Conservation (phyloP, 2,329 filamentous ascomycete species). For the Ramularia endophylla region DNA sequence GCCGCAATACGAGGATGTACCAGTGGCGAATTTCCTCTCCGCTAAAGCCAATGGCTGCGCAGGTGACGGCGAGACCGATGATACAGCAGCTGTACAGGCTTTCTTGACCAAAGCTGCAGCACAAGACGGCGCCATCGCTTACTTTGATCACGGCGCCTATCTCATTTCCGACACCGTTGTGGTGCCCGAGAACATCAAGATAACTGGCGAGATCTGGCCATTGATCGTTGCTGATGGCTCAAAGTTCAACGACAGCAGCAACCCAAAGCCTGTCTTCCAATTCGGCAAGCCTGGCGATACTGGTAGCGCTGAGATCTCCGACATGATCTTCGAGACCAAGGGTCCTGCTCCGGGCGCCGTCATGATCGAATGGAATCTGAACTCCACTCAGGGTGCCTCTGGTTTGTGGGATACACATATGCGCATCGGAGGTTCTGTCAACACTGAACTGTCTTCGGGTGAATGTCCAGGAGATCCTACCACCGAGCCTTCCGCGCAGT, state of each 20-base stretch:
- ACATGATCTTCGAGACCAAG: slow-evolving; percentile 77
- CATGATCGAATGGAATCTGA: slow-evolving; percentile 86
- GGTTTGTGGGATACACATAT: slow-evolving; percentile 97
- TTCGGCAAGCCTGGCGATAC: slow-evolving; percentile 64
- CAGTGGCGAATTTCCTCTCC: slow-evolving; percentile 68
- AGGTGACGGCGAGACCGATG: slow-evolving; percentile 82
- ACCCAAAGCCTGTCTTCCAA: slow-evolving; percentile 80
- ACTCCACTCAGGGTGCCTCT: slow-evolving; percentile 58
- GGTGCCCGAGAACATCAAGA: slow-evolving; percentile 59
- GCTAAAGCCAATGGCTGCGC: slow-evolving; percentile 75
- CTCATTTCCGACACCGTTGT: slow-evolving; percentile 55
- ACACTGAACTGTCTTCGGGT: slow-evolving; percentile 66
- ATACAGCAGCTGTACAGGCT: slow-evolving; percentile 76
- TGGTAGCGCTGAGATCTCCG: slow-evolving; percentile 79
- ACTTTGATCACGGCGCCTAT: slow-evolving; percentile 61
- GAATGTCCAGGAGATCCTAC: slow-evolving; percentile 70
- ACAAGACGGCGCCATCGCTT: slow-evolving; percentile 50
- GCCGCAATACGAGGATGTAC: slow-evolving; percentile 73
- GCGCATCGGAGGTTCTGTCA: slow-evolving; percentile 80
- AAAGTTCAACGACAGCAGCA: slow-evolving; percentile 64
- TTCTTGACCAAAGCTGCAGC: slow-evolving; percentile 62
- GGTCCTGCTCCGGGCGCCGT: slow-evolving; percentile 83
- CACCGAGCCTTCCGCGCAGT: slow-evolving; percentile 66
- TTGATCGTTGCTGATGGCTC: slow-evolving; percentile 76
- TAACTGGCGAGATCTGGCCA: slow-evolving; percentile 89